Percentiles rank a stretch among this genome's conserved stretches.
phyloP scores from a whole-genome alignment of 2,329 filamentous ascomycete genomes.

The Ophioceras dolichostomum region DNA sequence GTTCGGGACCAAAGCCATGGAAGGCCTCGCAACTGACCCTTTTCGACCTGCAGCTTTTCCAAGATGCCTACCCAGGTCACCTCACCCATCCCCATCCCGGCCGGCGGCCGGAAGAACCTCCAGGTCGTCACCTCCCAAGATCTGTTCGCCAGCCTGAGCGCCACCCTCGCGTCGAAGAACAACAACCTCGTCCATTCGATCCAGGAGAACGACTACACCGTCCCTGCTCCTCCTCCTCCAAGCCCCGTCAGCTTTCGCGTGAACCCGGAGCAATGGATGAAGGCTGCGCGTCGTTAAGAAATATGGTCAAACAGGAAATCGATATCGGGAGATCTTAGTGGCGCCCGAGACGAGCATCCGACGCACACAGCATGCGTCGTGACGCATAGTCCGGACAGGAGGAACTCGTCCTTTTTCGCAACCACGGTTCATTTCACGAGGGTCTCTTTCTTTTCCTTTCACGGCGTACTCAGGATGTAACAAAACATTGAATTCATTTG shows the following conservation, averaged over 20 bases:
- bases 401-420: too few species aligned
- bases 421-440: too few species aligned
- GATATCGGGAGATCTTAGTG: too few species aligned
- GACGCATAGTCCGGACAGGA: too few species aligned
- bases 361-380: too few species aligned
- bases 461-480: too few species aligned
- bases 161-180: constrained; percentile 31
- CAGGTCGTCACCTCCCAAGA: constrained; percentile 35
- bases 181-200: constrained; percentile 34
- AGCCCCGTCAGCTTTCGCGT: constrained; percentile 48
- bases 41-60: constrained; percentile 5
- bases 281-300: constrained; percentile 12
- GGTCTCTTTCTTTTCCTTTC: too few species aligned
- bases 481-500: too few species aligned
- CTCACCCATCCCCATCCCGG: constrained; percentile 34
- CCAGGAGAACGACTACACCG: constrained; percentile 46
- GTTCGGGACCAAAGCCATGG: not conserved
- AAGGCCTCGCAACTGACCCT: not conserved
- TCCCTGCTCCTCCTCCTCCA: constrained; percentile 53
- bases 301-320: too few species aligned
- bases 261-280: constrained; percentile 37
- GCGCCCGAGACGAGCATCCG: too few species aligned
- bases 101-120: constrained; percentile 31
- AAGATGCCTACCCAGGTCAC: constrained; percentile 32
- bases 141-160: constrained; percentile 39